Conservation (phyloP, 2,329 filamentous ascomycete genomes). For the Xylaria sp. region DNA sequence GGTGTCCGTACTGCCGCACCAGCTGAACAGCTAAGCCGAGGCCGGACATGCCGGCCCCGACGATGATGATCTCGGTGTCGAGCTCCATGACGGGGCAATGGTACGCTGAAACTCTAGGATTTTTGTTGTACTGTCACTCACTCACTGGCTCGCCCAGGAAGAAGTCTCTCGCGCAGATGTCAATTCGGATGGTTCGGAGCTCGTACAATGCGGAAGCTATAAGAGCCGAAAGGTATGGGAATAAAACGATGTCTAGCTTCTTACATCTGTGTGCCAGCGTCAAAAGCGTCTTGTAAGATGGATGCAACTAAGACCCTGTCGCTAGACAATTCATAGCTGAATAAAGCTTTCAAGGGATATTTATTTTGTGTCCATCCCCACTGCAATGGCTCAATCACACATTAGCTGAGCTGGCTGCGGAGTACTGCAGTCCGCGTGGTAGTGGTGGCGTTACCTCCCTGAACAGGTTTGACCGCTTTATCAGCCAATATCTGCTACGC, state of each 20-base stretch:
- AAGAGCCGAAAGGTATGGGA: background rate
- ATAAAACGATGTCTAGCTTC: background rate
- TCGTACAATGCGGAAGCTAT: background rate
- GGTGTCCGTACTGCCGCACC: conserved; percentile 26
- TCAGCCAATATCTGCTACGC: too few species aligned
- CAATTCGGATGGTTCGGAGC: background rate
- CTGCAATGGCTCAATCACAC: background rate
- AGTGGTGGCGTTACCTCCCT: background rate
- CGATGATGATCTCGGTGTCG: conserved; percentile 33
- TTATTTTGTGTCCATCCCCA: background rate
- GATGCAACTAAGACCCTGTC: background rate
- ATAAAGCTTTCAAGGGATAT: background rate
- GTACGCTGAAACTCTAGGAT: background rate
- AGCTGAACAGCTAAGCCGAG: conserved; percentile 30
- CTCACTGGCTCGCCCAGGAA: background rate
- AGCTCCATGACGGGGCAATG: conserved; percentile 20
- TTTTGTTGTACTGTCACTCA: background rate
- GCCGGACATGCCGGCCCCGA: conserved; percentile 36
- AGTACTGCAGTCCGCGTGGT: background rate
- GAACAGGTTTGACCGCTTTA: background rate
- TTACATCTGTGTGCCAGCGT: background rate
- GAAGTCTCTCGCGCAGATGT: background rate
- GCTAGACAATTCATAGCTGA: background rate
- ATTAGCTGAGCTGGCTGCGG: background rate
- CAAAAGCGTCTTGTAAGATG: background rate